phyloP scores from a whole-genome alignment of 225 moss, liverwort and hornwort species.

The Sphagnum tenellum region DNA sequence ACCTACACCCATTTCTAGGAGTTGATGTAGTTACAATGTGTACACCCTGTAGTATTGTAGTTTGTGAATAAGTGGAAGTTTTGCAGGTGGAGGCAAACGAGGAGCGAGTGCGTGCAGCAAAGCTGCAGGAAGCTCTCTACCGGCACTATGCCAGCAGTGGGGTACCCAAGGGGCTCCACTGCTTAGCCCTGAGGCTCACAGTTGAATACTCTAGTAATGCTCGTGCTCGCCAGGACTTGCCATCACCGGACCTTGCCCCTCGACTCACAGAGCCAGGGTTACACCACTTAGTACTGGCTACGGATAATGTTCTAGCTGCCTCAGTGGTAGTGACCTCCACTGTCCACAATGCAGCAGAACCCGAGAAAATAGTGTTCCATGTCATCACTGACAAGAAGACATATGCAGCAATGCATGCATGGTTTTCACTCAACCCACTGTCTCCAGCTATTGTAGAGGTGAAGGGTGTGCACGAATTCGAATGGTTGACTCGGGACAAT shows the following conservation, averaged over 20 bases:
- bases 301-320: slow-evolving; percentile 90
- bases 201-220: slow-evolving; percentile 91
- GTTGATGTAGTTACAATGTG: no score
- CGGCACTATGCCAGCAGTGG: slow-evolving; percentile 91
- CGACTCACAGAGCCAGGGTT: slow-evolving; percentile 61
- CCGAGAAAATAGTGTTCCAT: slow-evolving; percentile 88
- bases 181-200: slow-evolving; percentile 79
- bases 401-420: slow-evolving; percentile 93
- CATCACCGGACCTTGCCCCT: slow-evolving; percentile 78
- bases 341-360: slow-evolving; percentile 55
- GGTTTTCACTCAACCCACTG: slow-evolving; percentile 85
- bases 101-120: slow-evolving; percentile 77
- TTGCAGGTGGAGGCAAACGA: slow-evolving; percentile 74
- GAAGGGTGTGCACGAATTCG: slow-evolving; percentile 95
- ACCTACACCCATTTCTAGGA: no score
- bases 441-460: slow-evolving; percentile 90
- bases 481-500: slow-evolving; percentile 90
- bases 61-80: not conserved
- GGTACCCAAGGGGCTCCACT: slow-evolving; percentile 89
- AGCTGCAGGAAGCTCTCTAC: slow-evolving; percentile 90
- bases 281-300: slow-evolving; percentile 84
- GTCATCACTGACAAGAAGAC: slow-evolving; percentile 99
- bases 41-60: not conserved
- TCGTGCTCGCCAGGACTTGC: slow-evolving; percentile 86
- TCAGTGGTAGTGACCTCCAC: slow-evolving; percentile 83